Percentiles rank a stretch among this genome's conserved stretches.
Conservation (phyloP, 163 green algal species). For the Scenedesmus sp. region DNA sequence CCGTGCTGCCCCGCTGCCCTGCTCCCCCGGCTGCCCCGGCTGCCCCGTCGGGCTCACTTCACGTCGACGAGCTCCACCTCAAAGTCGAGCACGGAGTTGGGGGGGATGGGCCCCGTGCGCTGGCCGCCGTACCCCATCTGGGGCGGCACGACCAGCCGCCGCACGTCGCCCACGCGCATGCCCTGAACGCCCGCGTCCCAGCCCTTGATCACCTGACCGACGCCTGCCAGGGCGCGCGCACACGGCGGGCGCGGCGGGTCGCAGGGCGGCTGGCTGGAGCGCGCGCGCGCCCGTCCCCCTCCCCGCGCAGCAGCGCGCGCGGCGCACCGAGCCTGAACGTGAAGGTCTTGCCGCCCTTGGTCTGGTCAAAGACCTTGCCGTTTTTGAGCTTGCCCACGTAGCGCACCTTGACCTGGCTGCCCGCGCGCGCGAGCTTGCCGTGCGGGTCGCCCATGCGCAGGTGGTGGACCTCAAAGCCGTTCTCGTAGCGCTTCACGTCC, state of each 20-base stretch:
- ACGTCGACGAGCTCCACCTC: constrained; percentile 91
- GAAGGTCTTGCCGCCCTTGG: constrained; percentile 86
- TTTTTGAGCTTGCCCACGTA: constrained; percentile 87
- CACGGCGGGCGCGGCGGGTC: too few species aligned
- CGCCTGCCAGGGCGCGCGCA: constrained; percentile 53
- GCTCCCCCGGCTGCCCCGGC: too few species aligned
- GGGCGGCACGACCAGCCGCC: constrained; percentile 67
- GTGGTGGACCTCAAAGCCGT: constrained; percentile 82
- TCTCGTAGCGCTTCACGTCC: constrained; percentile 65
- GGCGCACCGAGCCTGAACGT: constrained; percentile 88
- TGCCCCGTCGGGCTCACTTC: too few species aligned
- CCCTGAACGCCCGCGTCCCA: constrained; percentile 92
- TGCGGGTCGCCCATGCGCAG: constrained; percentile 58
- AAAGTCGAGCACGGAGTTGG: constrained; percentile 91
- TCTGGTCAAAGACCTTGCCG: constrained; percentile 95
- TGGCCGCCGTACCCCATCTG: constrained; percentile 66
- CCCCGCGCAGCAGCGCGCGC: neutral
- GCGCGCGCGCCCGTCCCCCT: too few species aligned
- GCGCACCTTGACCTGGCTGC: constrained; percentile 81
- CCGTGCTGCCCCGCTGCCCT: too few species aligned
- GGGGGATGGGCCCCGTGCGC: constrained; percentile 79
- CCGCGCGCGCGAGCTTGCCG: constrained; percentile 84
- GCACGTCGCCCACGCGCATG: constrained; percentile 98
- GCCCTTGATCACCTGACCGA: constrained; percentile 93
- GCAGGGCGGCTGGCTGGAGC: neutral